A percentile compares a stretch with the other conserved stretches of the same genome.
Conservation (phyloP, 768 basidiomycete genomes). For the Amanita subjunquillea region DNA sequence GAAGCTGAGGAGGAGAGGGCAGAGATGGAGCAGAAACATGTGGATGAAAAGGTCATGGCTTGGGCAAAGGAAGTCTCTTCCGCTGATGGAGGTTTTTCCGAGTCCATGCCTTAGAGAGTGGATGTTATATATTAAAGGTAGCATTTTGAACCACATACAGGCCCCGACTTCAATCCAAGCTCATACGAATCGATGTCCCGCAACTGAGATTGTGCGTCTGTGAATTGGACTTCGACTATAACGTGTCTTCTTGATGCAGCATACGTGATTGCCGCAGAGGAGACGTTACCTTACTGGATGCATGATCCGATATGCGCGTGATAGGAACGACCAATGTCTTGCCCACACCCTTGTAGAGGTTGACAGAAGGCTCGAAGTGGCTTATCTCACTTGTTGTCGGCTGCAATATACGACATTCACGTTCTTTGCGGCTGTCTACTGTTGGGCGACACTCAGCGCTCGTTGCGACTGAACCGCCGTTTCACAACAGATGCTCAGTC, state of each 20-base stretch:
- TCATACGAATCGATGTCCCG: conserved; percentile 50
- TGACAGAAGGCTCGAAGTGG: conserved; percentile 59
- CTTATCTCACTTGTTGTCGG: conserved; percentile 80
- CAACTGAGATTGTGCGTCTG: conserved; percentile 79
- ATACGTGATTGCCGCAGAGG: neutral
- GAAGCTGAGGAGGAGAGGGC: too few relatives aligned
- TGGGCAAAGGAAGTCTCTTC: conserved; percentile 1
- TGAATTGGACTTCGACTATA: conserved; percentile 80
- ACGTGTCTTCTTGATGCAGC: neutral
- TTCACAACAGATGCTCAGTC: conserved; percentile 14
- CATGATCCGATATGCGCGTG: neutral
- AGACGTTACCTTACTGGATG: conserved; percentile 53
- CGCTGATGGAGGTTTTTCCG: too few relatives aligned
- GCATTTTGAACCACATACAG: too few relatives aligned
- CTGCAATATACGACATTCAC: conserved; percentile 83
- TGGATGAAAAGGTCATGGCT: conserved; percentile 10
- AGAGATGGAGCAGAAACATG: too few relatives aligned
- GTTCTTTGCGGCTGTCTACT: conserved; percentile 73
- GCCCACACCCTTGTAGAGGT: conserved; percentile 89
- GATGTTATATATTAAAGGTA: too few relatives aligned
- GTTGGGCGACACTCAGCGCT: conserved; percentile 58
- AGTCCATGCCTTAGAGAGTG: too few relatives aligned
- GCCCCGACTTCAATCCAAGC: too few relatives aligned
- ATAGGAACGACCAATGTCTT: conserved; percentile 64
- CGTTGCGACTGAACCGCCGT: conserved; percentile 82